phyloP scores from a whole-genome alignment of 768 basidiomycete species.

The Rhizopogon roseolus region DNA sequence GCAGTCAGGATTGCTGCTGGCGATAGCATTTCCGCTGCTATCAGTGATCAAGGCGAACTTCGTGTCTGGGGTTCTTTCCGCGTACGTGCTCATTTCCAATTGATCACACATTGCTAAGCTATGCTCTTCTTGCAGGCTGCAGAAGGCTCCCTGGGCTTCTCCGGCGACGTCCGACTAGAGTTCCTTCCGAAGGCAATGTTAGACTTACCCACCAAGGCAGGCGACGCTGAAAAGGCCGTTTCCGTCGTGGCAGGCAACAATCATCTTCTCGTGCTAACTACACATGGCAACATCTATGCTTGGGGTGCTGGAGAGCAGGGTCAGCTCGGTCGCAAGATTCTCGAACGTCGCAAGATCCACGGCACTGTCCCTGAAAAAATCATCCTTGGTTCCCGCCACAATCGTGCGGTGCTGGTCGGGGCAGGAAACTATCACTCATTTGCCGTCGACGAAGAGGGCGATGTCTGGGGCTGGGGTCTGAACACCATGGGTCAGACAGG shows the following conservation, averaged over 20 bases:
- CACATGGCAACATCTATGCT: conserved; percentile 80
- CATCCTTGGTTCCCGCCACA: conserved; percentile 60
- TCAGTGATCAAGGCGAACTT: conserved; percentile 75
- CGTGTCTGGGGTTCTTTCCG: conserved; percentile 90
- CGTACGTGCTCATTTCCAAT: conserved; percentile 41
- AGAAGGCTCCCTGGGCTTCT: conserved; percentile 85
- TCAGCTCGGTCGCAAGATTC: conserved; percentile 86
- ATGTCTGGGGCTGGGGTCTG: conserved; percentile 94
- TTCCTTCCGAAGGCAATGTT: conserved; percentile 59
- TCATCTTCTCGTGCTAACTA: conserved; percentile 86
- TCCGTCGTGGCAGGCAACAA: conserved; percentile 81
- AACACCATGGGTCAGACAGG: conserved; percentile 87
- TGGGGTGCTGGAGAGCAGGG: conserved; percentile 91
- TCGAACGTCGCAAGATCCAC: conserved; percentile 84
- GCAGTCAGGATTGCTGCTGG: conserved; percentile 81
- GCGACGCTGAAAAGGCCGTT: conserved; percentile 66
- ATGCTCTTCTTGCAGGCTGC: conserved; percentile 42
- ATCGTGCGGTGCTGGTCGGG: conserved; percentile 67
- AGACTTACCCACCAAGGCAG: conserved; percentile 53
- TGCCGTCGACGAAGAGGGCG: conserved; percentile 78
- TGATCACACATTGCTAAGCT: conserved; percentile 1
- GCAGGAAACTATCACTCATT: conserved; percentile 87
- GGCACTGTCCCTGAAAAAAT: conserved; percentile 88
- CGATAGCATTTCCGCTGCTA: conserved; percentile 83
- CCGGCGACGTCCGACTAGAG: conserved; percentile 60